Conservation (phyloP, 169 alveolate genomes). For the Plasmodium vinckei region DNA sequence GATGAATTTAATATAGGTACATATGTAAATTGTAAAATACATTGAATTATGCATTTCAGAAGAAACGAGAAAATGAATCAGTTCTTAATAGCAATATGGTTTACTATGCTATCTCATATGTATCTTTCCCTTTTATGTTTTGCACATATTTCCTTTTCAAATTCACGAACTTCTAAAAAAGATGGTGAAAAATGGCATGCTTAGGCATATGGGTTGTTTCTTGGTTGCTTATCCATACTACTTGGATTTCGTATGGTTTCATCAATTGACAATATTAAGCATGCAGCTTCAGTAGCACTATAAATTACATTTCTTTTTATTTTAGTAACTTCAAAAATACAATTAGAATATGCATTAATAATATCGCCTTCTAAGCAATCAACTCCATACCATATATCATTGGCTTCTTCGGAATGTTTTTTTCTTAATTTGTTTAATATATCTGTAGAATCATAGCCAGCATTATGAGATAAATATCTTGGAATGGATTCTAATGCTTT, state of each 20-base stretch:
- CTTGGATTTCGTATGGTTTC: conserved; percentile 96
- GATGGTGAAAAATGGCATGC: background rate
- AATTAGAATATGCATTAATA: conserved; percentile 90
- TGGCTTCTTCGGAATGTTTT: conserved; percentile 88
- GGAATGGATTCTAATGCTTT: conserved; percentile 98
- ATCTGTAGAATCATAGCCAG: conserved; percentile 96
- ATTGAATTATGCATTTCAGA: too few relatives aligned
- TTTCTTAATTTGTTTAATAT: conserved; percentile 94
- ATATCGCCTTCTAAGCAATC: conserved; percentile 94
- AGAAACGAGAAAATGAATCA: too few relatives aligned
- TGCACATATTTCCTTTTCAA: too few relatives aligned
- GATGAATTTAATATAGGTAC: too few relatives aligned
- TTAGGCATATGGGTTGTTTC: conserved; percentile 64
- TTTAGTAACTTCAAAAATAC: conserved; percentile 97
- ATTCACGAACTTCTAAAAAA: too few relatives aligned
- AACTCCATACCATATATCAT: conserved; percentile 94
- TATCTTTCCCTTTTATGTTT: too few relatives aligned
- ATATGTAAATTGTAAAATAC: too few relatives aligned
- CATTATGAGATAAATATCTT: conserved; percentile 96
- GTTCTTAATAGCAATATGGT: too few relatives aligned
- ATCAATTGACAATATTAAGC: conserved; percentile 96
- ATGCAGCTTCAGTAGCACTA: conserved; percentile 99
- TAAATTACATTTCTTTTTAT: conserved; percentile 95
- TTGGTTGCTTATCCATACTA: conserved; percentile 81
- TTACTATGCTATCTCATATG: too few relatives aligned